Base-by-base conservation (phyloP, 345 rosid species). In the Salix arbutifolia region DNA sequence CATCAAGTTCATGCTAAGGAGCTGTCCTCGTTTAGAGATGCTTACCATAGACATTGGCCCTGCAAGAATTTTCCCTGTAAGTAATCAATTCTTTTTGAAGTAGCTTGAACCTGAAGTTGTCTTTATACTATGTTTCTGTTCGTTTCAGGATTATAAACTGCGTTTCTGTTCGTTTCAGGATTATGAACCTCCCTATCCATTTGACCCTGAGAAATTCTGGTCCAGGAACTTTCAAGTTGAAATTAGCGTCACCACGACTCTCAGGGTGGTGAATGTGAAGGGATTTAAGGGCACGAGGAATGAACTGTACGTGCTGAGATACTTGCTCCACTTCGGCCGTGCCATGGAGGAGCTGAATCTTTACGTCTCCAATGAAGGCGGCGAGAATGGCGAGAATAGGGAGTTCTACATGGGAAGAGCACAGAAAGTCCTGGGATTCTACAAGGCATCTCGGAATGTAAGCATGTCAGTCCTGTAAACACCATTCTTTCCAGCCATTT, bases 21-120 rank as follows among this genome's bases (percentile, higher is more conserved):
- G 88, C n/a, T 86, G 83, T n/a, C 87, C 76, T 2, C 1, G 12
- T 1, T 52, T 88, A 3, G 76, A 84, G 37, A 82, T 71, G 17
- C 87, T 90, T 21, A 86, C 86, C 8, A 38, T 88, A 37, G 82
- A 86, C 37, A 70, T 81, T 26, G 76, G 44, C 56, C 65, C 81
- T 19, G 67, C 56, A 25, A 73, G 23, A 21, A 67, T 62, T 75
- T 40, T 87, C 10, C n/a, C 46, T 6, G 94, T 86, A 71, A 79
- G 80, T 76, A 35, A 67, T 19, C 33, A 31, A 5, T 35, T 4
- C 9, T 56, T 3, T 56, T 56, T 0, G 37, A 33, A 33, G 37
- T 33, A 58, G 64, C 64, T 58, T 23, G 12, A n/a, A 23, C 62
- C 10, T n/a, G 5, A n/a, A n/a, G 14, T 56, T 8, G 3, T 56